A percentile compares a stretch with the other conserved stretches of the same genome.
These are phyloP conservation scores for Moringa oleifera DNA, from an alignment of 345 rosid genomes.

Conservation along the genomic window DNA sequence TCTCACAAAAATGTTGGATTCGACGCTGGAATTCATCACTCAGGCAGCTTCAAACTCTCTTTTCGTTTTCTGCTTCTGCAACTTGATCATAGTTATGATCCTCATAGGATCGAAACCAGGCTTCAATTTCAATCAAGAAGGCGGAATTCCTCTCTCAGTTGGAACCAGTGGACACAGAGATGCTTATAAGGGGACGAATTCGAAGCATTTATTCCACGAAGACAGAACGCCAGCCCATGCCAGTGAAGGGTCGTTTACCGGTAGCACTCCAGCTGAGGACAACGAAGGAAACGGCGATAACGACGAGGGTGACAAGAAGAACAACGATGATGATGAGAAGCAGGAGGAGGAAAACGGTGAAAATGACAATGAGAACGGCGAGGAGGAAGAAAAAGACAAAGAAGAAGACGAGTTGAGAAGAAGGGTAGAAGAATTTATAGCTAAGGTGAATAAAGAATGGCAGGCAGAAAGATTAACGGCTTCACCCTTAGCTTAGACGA, in stretches of 20 bases:
- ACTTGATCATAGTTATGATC: conserved; percentile 39
- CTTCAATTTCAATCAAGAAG: conserved; percentile 9
- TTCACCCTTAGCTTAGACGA: background rate
- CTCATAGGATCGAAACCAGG: conserved; percentile 29
- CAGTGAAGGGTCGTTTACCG: background rate
- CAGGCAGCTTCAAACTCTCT: conserved; percentile 41
- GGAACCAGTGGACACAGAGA: background rate
- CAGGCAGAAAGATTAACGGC: conserved; percentile 28
- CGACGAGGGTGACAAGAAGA: background rate
- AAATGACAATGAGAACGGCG: conserved; percentile 4
- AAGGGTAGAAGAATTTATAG: conserved; percentile 59
- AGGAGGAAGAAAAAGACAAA: too few species aligned
- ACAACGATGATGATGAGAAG: background rate
- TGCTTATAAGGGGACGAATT: conserved; percentile 5
- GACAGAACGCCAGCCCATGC: background rate
- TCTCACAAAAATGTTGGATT: conserved; percentile 25
- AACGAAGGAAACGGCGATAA: background rate
- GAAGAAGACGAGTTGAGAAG: conserved; percentile 38
- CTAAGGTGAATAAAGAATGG: conserved; percentile 53
- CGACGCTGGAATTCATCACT: conserved; percentile 25
- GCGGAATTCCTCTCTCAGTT: conserved; percentile 7
- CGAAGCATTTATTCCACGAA: conserved; percentile 1
- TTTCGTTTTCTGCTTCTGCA: conserved; percentile 42
- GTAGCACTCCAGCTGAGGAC: background rate
- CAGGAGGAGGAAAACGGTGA: conserved; percentile 7